Evolutionary conservation across 352 stramenopile species (phyloP), one percentile per base, ranked within the genome.

Genomic region (Phytopythium helicoides): DNA sequence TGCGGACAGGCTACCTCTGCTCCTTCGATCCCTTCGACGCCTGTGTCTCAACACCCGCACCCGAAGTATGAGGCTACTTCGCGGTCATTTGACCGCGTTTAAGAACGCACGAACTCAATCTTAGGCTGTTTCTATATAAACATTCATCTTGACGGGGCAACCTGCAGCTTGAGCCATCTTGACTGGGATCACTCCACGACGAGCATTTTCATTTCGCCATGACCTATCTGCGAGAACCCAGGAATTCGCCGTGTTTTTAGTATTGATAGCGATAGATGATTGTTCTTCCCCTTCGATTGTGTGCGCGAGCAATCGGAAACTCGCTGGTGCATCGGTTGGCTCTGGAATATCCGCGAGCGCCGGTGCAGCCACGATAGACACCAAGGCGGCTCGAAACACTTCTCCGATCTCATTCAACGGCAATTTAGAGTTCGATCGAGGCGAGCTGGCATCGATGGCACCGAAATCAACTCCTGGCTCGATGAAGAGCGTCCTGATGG

Each of bases 141-240:
- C n/a, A 22, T 81, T 76, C 36, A 92, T 70, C 33, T 37, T 59
- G 33, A 92, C 59, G n/a, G 76, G 76, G 8, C 68, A 58, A 10
- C 50, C 31, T 8, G 74, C 58, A 9, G 44, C 41, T 31, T 74
- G 56, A 39, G 79, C 75, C 0, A 66, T 65, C 41, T 77, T 83
- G 37, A 87, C 37, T 19, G 77, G 81, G 15, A 74, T 56, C 3
- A 88, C 38, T 23, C 67, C 62, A 15, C 60, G 66, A 1, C 49
- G 33, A 25, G 62, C 57, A 19, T 53, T 46, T 7, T 71, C 54
- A 22, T 80, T 57, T 33, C 69, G 64, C 80, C 76, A 88, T 25
- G 77, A 76, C 4, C 52, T 61, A 56, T 89, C 75, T 6, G 81
- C 76, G 10, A 82, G 47, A 0, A 94, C 68, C 84, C 81, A 94